Evolutionary conservation across 768 basidiomycete species (phyloP).

Genomic region (Asterophora lycoperdoides): DNA sequence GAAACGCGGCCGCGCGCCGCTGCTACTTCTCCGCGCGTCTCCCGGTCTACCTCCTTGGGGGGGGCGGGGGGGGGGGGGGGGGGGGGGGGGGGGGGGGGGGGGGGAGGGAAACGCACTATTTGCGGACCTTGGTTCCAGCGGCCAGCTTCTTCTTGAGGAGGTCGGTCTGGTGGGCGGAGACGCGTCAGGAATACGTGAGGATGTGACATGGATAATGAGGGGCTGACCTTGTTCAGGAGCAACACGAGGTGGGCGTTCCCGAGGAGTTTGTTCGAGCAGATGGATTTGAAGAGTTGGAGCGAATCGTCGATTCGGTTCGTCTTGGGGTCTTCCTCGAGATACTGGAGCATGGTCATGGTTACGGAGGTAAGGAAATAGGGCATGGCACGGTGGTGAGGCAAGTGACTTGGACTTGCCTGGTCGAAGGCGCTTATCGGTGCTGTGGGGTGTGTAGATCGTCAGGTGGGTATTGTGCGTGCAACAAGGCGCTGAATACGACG

Average conservation of each 20-base stretch:
- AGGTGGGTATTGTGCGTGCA: not conserved
- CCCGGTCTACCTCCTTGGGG: too few species aligned
- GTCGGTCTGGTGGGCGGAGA: conserved; percentile 46
- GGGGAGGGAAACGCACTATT: conserved; percentile 54
- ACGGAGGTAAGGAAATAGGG: not conserved
- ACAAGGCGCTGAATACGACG: conserved; percentile 2
- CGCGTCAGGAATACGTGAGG: not conserved
- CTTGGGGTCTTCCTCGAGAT: conserved; percentile 76
- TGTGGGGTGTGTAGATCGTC: conserved; percentile 11
- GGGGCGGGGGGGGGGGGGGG: too few species aligned
- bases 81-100: conserved; percentile 3
- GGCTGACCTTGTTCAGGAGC: conserved; percentile 70
- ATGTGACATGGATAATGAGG: conserved; percentile 1
- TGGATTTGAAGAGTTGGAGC: conserved; percentile 67
- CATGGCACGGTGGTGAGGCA: not conserved
- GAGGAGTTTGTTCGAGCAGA: conserved; percentile 73
- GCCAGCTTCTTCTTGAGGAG: conserved; percentile 68
- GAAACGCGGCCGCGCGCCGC: too few species aligned
- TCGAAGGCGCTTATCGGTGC: conserved; percentile 86
- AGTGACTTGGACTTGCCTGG: conserved; percentile 50
- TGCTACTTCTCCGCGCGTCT: too few species aligned
- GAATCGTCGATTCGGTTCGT: conserved; percentile 83
- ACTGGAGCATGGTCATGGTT: too few species aligned
- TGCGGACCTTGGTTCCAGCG: conserved; percentile 61
- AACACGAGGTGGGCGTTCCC: conserved; percentile 70